Evolutionary conservation across 2,329 filamentous ascomycete species (phyloP).

Genomic region (Aureobasidium sp.): DNA sequence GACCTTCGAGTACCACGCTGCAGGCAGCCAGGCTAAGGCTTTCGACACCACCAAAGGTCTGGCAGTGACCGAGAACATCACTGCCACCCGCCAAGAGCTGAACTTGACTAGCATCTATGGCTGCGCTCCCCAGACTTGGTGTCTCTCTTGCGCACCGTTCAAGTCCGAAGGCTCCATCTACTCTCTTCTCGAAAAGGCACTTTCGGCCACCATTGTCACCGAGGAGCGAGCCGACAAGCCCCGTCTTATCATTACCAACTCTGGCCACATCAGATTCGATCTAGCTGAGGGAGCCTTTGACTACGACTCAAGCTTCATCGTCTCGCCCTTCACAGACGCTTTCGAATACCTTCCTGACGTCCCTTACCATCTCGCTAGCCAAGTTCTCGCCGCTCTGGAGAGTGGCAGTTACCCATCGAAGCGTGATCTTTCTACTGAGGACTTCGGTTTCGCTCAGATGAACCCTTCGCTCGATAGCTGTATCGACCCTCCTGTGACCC

Average conservation of each 20-base stretch:
- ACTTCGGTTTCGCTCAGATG: conserved; percentile 29
- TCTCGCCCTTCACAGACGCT: conserved; percentile 45
- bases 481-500: conserved; percentile 36
- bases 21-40: conserved; percentile 36
- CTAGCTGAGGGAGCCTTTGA: conserved; percentile 56
- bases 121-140: conserved; percentile 53
- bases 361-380: conserved; percentile 38
- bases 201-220: conserved; percentile 11
- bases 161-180: conserved; percentile 47
- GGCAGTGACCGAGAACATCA: conserved; percentile 42
- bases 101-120: conserved; percentile 45
- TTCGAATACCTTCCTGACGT: conserved; percentile 48
- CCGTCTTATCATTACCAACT: conserved; percentile 51
- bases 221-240: conserved; percentile 5
- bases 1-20: conserved; percentile 56
- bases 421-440: conserved; percentile 22
- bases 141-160: conserved; percentile 47
- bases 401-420: conserved; percentile 31
- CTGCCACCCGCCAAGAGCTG: conserved; percentile 41
- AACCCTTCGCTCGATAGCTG: conserved; percentile 35
- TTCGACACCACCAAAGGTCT: conserved; percentile 45
- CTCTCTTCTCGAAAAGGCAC: conserved; percentile 37
- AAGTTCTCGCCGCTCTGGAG: conserved; percentile 37
- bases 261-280: conserved; percentile 48
- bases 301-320: conserved; percentile 29